These are phyloP conservation scores for Penicillium soppii DNA, from an alignment of 495 filamentous ascomycete species.

Conservation along the genomic window DNA sequence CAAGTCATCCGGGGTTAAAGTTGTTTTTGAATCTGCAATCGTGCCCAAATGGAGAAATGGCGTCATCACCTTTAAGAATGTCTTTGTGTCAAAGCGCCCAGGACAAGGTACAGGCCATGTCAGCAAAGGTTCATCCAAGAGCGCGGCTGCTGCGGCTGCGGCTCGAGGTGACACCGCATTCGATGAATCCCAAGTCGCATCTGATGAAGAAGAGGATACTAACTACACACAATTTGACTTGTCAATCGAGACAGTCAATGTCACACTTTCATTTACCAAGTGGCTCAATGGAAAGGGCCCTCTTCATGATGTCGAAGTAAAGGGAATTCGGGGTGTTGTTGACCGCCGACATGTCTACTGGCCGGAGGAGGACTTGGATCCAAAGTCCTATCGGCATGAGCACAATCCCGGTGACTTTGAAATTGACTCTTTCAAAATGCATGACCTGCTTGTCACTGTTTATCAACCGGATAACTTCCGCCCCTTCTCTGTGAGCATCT, in stretches of 20 bases:
- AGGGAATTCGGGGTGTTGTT: constrained; percentile 92
- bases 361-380: constrained; percentile 70
- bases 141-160: constrained; percentile 77
- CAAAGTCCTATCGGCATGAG: constrained; percentile 80
- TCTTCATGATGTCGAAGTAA: constrained; percentile 87
- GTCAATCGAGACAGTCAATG: constrained; percentile 92
- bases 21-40: constrained; percentile 96
- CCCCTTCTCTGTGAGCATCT: constrained; percentile 92
- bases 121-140: constrained; percentile 86
- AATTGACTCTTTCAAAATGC: constrained; percentile 92
- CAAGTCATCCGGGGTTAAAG: constrained; percentile 88
- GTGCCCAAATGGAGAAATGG: constrained; percentile 93
- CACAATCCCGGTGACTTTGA: constrained; percentile 94
- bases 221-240: constrained; percentile 98
- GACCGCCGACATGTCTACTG: constrained; percentile 81
- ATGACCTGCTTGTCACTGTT: constrained; percentile 87
- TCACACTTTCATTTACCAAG: constrained; percentile 93
- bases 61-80: constrained; percentile 94
- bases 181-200: constrained; percentile 13
- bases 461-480: constrained; percentile 89
- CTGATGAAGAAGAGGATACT: constrained; percentile 76
- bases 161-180: constrained; percentile 44
- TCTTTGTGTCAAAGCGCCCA: constrained; percentile 90
- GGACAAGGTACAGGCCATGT: constrained; percentile 76
- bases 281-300: constrained; percentile 98